Conservation (phyloP, 192 early-diverging fungal genomes). For the Backusella morwellensis region DNA sequence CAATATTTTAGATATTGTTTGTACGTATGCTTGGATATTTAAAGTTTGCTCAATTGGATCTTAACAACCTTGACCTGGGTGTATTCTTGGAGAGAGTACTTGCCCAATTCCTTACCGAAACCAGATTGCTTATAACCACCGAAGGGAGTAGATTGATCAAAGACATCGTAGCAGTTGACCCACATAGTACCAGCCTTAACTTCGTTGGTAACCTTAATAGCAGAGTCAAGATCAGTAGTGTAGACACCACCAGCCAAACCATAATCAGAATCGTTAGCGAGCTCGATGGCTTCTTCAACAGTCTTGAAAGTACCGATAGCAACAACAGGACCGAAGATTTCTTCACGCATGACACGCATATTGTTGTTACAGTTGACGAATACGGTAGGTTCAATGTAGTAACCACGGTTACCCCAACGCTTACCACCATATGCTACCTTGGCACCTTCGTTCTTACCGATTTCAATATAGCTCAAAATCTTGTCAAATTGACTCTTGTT, state of each 20-base stretch:
- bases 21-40: not conserved
- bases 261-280: slow-evolving; percentile 74
- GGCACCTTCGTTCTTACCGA: slow-evolving; percentile 61
- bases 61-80: slow-evolving; percentile 49
- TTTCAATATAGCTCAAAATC: slow-evolving; percentile 59
- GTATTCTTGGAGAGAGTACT: slow-evolving; percentile 49
- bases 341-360: slow-evolving; percentile 62
- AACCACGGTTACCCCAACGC: slow-evolving; percentile 63
- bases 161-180: slow-evolving; percentile 61
- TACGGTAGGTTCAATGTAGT: slow-evolving; percentile 77
- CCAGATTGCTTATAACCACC: slow-evolving; percentile 78
- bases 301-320: slow-evolving; percentile 69
- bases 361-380: slow-evolving; percentile 59
- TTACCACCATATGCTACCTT: slow-evolving; percentile 56
- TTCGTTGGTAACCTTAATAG: slow-evolving; percentile 47
- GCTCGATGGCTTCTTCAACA: slow-evolving; percentile 70
- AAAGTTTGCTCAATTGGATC: slow-evolving; percentile 16
- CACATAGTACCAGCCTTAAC: slow-evolving; percentile 60
- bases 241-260: slow-evolving; percentile 77
- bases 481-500: slow-evolving; percentile 68
- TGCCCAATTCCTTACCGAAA: slow-evolving; percentile 59
- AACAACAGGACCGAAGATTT: slow-evolving; percentile 88
- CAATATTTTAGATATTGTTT: not conserved
- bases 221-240: slow-evolving; percentile 64
- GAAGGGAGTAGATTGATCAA: slow-evolving; percentile 38